Base-by-base conservation (phyloP, 345 rosid species). In the Aquilaria sinensis region DNA sequence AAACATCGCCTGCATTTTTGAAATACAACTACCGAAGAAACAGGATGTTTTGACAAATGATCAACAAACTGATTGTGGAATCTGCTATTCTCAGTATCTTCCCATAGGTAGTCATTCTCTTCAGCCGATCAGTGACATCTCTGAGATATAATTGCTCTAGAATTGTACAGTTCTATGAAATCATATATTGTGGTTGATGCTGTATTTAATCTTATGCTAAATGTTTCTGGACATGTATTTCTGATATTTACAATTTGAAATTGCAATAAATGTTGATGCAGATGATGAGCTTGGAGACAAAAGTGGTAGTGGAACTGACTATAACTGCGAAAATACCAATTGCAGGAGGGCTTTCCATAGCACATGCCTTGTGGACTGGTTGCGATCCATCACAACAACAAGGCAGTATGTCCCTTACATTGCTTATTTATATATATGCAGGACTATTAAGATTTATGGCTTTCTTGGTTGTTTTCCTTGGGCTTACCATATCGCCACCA, bases 371-470 rank as follows among this genome's bases (percentile, higher is more conserved):
- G 80, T 73, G 57, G 92, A 89, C 65, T 86, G 96, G 98, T 71
- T 88, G 74, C 81, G 84, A 52, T 85, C 98, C 14, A 85, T 86
- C 67, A 86, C 94, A 67, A 86, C 85, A 58, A 88, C 89, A 15
- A 80, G 94, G 71, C 94, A 85, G 94, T 88, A 85, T 41, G 98
- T 81, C 13, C 5, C 58, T 45, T 69, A 70, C 68, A 61, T 66
- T 57, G 2, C 29, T 4, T 51, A n/a, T 62, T 10, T 43, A 29
- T 12, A 7, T 16, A 2, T 37, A 37, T 37, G 43, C 7, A 7
- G 43, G 43, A 29, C 47, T 58, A 48, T 33, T 30, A 2, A 54
- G 62, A 45, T 64, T 31, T 61, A 14, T 61, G 31, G 60, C 67
- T 60, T 63, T 58, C 64, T 32, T 51, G 54, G 51, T 60, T 53